Base-by-base conservation (phyloP, 129 eudicot species). In the Flaveria sonorensis region DNA sequence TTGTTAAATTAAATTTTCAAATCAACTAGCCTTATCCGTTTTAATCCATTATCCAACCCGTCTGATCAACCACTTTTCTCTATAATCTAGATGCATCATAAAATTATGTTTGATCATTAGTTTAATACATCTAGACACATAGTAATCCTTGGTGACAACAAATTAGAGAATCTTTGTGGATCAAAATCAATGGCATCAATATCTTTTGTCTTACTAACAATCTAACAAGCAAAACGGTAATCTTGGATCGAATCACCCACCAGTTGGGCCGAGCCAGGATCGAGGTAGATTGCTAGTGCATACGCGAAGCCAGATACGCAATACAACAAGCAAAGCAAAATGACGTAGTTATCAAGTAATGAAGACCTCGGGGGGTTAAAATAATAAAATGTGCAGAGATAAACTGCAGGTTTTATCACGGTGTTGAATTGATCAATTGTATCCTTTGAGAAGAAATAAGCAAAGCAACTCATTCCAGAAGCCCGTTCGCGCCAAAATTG, bases 381-480 rank as follows among this genome's bases (percentile, higher is more conserved):
- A 84, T 89, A 95, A 48, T 95, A 95, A 77, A 91, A 95, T 89
- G 93, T 95, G 55, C 92, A 91, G 45, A 95, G 91, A 81, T 87
- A 95, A 55, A 95, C 96, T 14, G 91, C 94, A 24, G 99, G 99
- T 77, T 95, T 95, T 61, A 95, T 70, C 14, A 95, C 19, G 19
- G 96, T 92, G 83, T 82, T 87, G 76, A 95, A 95, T 39, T 89
- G 97, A 79, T 95, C 99, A 6, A 95, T 52, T 56, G 99, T 89
- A 52, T 95, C 99, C 79, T 95, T 95, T 26, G 99, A 87, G 23
- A 92, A 88, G 66, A 91, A 95, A 74, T 91, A 88, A 3, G 99
- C 99, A 75, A 86, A 80, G 79, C 99, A 91, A 89, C 99, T 95
- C 82, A 92, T 95, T 76, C 99, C 99, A 20, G 99, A 95, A 71